A percentile compares a stretch with the other conserved stretches of the same genome.
These are phyloP conservation scores for Daldinia caldariorum DNA, from an alignment of 495 filamentous ascomycete genomes.

Conservation along the genomic window DNA sequence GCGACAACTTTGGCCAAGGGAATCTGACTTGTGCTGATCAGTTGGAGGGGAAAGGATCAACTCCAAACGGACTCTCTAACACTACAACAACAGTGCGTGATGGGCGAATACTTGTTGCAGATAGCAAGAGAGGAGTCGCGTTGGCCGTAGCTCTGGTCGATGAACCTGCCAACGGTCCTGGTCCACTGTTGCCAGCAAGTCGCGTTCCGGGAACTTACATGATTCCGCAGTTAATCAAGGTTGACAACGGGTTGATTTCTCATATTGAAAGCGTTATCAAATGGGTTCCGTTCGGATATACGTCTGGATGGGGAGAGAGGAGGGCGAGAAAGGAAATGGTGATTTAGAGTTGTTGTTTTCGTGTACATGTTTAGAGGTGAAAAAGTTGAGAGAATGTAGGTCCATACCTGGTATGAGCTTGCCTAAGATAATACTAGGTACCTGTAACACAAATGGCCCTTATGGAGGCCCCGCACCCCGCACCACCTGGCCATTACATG, in stretches of 20 bases:
- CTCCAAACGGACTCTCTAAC: conserved; percentile 38
- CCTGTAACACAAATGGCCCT: too few relatives aligned
- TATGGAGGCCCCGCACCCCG: conserved; percentile 24
- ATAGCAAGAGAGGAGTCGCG: conserved; percentile 25
- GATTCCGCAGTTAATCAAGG: conserved; percentile 40
- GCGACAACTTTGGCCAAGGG: conserved; percentile 36
- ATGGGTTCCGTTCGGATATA: conserved; percentile 44
- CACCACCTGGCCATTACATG: background rate
- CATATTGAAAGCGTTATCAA: conserved; percentile 40
- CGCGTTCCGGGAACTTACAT: conserved; percentile 40
- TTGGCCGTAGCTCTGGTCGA: conserved; percentile 39
- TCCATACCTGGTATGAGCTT: too few relatives aligned
- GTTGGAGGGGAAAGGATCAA: conserved; percentile 30
- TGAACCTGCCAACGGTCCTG: conserved; percentile 34
- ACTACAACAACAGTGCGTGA: conserved; percentile 39
- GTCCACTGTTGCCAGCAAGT: conserved; percentile 26
- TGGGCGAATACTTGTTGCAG: conserved; percentile 30
- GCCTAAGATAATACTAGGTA: too few relatives aligned
- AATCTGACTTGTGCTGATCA: conserved; percentile 40
- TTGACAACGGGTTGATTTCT: conserved; percentile 33
- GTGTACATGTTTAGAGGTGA: background rate
- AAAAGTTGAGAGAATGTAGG: too few relatives aligned
- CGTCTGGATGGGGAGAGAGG: conserved; percentile 30
- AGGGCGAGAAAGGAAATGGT: background rate
- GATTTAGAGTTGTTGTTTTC: background rate